A percentile compares a stretch with the other conserved stretches of the same genome.
Evolutionary conservation across 2,329 filamentous ascomycete species (phyloP).

Genomic region (Penicillium nordicum): DNA sequence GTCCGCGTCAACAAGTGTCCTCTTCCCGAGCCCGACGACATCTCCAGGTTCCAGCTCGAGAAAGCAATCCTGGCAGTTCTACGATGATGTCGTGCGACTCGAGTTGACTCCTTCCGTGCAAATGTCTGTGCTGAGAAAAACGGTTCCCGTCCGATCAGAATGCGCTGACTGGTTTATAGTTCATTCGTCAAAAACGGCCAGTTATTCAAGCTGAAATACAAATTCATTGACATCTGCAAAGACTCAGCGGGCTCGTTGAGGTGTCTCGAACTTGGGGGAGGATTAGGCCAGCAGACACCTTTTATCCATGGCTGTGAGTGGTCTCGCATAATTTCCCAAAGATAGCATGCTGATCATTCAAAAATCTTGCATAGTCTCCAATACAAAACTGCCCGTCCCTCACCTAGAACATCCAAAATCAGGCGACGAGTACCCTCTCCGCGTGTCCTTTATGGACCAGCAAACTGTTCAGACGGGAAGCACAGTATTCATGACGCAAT

Average conservation of each 20-base stretch:
- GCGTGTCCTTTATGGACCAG: conserved; percentile 43
- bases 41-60: conserved; percentile 29
- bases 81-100: conserved; percentile 32
- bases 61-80: conserved; percentile 30
- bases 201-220: conserved; percentile 41
- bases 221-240: conserved; percentile 40
- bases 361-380: conserved; percentile 28
- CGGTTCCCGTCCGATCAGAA: not conserved
- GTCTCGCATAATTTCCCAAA: not conserved
- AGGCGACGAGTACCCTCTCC: conserved; percentile 32
- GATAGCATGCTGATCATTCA: not conserved
- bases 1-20: conserved; percentile 32
- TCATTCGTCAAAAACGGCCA: conserved; percentile 40
- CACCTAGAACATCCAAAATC: conserved; percentile 44
- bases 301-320: conserved; percentile 41
- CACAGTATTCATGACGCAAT: conserved; percentile 40
- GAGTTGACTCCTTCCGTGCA: conserved; percentile 33
- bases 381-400: conserved; percentile 39
- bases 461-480: conserved; percentile 41
- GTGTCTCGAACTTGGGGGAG: conserved; percentile 39
- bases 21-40: conserved; percentile 28
- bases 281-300: conserved; percentile 34
- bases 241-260: conserved; percentile 36
- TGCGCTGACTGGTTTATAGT: conserved; percentile 19
- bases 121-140: conserved; percentile 25